These are phyloP conservation scores for Leishmania tarentolae DNA, from an alignment of 208 protist species.

Conservation along the genomic window DNA sequence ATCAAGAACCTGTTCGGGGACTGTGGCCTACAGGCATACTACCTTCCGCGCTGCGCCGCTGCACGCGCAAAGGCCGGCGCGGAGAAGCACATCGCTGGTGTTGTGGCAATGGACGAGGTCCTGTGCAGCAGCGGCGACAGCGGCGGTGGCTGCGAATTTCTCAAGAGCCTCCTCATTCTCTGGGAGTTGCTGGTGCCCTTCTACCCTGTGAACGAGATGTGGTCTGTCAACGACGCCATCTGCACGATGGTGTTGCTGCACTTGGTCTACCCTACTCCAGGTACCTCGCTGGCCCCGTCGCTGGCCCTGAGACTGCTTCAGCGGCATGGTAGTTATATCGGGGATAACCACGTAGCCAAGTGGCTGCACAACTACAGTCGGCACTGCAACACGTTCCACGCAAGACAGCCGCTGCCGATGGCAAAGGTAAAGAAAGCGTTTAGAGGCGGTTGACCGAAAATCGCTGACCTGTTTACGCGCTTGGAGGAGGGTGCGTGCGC, in stretches of 20 bases:
- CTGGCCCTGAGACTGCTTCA: slow-evolving; percentile 56
- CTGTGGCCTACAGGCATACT: slow-evolving; percentile 28
- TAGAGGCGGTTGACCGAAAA: slow-evolving; percentile 14
- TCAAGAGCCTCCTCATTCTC: slow-evolving; percentile 52
- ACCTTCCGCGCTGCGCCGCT: slow-evolving; percentile 23
- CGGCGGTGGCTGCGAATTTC: slow-evolving; percentile 50
- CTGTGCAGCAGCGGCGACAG: slow-evolving; percentile 13
- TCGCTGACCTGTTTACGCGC: background rate
- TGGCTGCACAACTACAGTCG: slow-evolving; percentile 63
- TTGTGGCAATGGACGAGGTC: slow-evolving; percentile 8
- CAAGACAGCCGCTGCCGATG: slow-evolving; percentile 43
- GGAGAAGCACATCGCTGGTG: slow-evolving; percentile 1
- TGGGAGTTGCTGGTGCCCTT: slow-evolving; percentile 67
- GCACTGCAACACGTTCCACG: slow-evolving; percentile 35
- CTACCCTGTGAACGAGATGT: slow-evolving; percentile 81
- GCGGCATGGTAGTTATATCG: slow-evolving; percentile 64
- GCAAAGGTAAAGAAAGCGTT: slow-evolving; percentile 65
- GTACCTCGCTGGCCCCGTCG: slow-evolving; percentile 20
- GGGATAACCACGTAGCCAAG: slow-evolving; percentile 30
- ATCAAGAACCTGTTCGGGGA: slow-evolving; percentile 24
- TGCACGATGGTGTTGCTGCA: slow-evolving; percentile 65
- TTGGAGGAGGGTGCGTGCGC: background rate
- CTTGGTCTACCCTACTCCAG: slow-evolving; percentile 32
- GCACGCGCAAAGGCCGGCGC: slow-evolving; percentile 1
- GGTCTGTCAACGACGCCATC: slow-evolving; percentile 73